Conservation (phyloP, 768 basidiomycete species). For the Hypholoma fasciculare region DNA sequence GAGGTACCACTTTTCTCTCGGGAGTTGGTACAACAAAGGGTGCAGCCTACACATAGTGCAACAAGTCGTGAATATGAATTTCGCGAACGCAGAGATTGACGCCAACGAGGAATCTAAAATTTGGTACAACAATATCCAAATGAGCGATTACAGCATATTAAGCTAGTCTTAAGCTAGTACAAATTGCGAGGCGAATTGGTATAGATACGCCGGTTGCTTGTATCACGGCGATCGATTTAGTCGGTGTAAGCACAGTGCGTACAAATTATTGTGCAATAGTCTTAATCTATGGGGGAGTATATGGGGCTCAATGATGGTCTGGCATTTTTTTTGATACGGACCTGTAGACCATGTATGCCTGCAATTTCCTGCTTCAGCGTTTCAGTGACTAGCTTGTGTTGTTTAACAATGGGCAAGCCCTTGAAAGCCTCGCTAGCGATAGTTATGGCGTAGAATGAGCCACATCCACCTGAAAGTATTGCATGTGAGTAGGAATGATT, state of each 20-base stretch:
- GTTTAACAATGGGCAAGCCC: conserved; percentile 85
- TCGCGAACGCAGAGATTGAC: too few relatives aligned
- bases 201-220: too few relatives aligned
- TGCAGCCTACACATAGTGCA: too few relatives aligned
- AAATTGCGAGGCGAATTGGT: too few relatives aligned
- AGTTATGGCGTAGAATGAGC: conserved; percentile 93
- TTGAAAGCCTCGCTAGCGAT: conserved; percentile 86
- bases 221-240: too few relatives aligned
- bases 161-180: too few relatives aligned
- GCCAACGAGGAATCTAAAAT: too few relatives aligned
- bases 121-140: too few relatives aligned
- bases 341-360: conserved; percentile 93
- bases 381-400: conserved; percentile 89
- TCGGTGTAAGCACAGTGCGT: neutral
- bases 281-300: conserved; percentile 22
- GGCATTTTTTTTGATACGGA: conserved; percentile 32
- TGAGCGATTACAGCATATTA: too few relatives aligned
- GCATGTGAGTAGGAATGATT: neutral
- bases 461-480: conserved; percentile 77
- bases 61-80: too few relatives aligned
- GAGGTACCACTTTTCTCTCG: too few relatives aligned
- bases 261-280: conserved; percentile 19
- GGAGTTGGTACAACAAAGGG: too few relatives aligned
- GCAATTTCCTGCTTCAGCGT: conserved; percentile 86
- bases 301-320: neutral